Percentiles rank a stretch among this genome's conserved stretches.
Conservation (phyloP, 768 basidiomycete species). For the Hemileccinum rubropunctum region DNA sequence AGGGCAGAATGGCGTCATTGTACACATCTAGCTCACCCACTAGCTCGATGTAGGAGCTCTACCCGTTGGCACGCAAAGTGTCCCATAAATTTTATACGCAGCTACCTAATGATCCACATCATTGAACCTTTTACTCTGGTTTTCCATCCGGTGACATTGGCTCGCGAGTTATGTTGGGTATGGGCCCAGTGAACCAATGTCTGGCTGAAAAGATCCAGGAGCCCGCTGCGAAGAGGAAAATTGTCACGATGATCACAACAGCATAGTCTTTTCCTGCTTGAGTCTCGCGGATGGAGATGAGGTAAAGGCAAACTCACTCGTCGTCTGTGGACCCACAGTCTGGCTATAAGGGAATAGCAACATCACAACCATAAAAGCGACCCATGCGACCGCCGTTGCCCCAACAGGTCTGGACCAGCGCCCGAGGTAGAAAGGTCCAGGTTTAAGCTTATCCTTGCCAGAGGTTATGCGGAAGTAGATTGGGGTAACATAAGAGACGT, state of each 20-base stretch:
- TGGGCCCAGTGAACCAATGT: slow-evolving; percentile 31
- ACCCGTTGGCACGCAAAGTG: no score
- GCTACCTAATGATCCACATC: no score
- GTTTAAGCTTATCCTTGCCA: slow-evolving; percentile 30
- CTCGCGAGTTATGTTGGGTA: slow-evolving; percentile 20
- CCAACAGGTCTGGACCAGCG: slow-evolving; percentile 31
- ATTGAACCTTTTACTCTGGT: not conserved
- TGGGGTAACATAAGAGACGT: slow-evolving; percentile 37
- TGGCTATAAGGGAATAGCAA: slow-evolving; percentile 31
- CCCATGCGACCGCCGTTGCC: slow-evolving; percentile 26
- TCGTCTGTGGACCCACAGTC: not conserved
- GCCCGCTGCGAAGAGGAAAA: slow-evolving; percentile 27
- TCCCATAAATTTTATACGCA: not conserved
- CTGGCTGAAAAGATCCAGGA: slow-evolving; percentile 33
- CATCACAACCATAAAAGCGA: slow-evolving; percentile 34
- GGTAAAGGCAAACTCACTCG: not conserved
- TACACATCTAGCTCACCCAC: no score
- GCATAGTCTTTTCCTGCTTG: not conserved
- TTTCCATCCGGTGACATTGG: not conserved
- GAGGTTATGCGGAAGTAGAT: slow-evolving; percentile 36
- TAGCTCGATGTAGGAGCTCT: no score
- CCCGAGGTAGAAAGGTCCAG: slow-evolving; percentile 35
- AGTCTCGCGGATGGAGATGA: not conserved
- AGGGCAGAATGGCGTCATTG: no score
- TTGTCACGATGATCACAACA: slow-evolving; percentile 22